Base-by-base conservation (phyloP, 2,329 filamentous ascomycete genomes). In the Ophiostoma montium region DNA sequence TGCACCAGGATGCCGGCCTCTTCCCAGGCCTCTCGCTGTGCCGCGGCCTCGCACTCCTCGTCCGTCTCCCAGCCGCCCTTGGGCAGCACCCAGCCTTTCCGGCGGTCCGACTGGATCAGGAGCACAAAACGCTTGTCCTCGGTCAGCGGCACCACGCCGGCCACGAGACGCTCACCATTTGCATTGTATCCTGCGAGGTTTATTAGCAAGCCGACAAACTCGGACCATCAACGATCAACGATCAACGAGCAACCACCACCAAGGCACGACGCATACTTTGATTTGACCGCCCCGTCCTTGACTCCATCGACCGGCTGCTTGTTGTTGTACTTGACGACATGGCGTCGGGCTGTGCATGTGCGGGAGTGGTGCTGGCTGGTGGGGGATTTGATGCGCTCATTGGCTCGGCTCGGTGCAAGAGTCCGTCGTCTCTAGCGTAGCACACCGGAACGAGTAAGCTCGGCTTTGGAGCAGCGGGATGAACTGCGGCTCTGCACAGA, bases 31-130 rank as follows among this genome's bases (percentile, higher is more conserved):
- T 98, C 92, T 57, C 92, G 72, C 72, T 83, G 67, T 50, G 92
- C 92, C 50, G 92, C 86, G 63, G 90, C 78, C 54, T 84, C 79
- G 55, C 86, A 92, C 54, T 82, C 78, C 68, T 98, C 92, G 66
- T 98, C 92, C 32, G 80, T 83, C 66, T 98, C 92, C 89, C 92
- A 98, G 53, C 92, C 92, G 62, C 92, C 92, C 65, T 98, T 98
- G 53, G 92, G 92, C 52, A 98, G 74, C 39, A 98, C 92, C 92
- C 92, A 98, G 59, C 86, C 86, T 64, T 86, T 86, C 59, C 88
- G 82, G 56, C 86, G 79, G 47, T 86, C 90, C 49, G 88, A 95
- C 70, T 95, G 88, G 59, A 96, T 95, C 58, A 98, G 74, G 58
- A 98, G 75, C 53, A 98, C 90, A 65, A 85, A 83, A 59, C 80